These are phyloP conservation scores for Fragaria vesca DNA, from an alignment of 306 rosid genomes.

Conservation along the genomic window DNA sequence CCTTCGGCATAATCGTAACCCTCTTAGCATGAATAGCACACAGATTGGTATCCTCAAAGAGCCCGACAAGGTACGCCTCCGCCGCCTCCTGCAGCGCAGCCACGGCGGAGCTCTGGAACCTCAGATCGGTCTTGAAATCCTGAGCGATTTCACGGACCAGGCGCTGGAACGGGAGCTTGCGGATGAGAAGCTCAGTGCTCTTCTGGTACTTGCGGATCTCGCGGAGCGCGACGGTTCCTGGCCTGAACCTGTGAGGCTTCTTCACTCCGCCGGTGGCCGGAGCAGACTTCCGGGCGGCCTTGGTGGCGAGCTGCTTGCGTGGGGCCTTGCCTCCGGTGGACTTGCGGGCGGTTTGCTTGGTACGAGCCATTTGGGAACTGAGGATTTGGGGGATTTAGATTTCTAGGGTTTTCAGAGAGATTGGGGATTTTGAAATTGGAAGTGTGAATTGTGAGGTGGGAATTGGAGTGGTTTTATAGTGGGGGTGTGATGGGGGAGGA, in stretches of 20 bases:
- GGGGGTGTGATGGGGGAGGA: background rate
- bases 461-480: background rate
- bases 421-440: background rate
- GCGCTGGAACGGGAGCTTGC: constrained; percentile 34
- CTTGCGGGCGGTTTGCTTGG: constrained; percentile 37
- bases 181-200: constrained; percentile 32
- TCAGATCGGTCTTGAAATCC: constrained; percentile 34
- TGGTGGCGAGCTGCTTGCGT: constrained; percentile 37
- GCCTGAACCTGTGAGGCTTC: constrained; percentile 37
- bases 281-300: constrained; percentile 35
- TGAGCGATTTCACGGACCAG: constrained; percentile 36
- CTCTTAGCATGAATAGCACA: constrained; percentile 35
- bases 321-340: constrained; percentile 39
- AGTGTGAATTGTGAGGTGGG: background rate
- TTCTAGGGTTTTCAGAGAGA: background rate
- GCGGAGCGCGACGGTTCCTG: constrained; percentile 33
- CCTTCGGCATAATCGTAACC: constrained; percentile 32
- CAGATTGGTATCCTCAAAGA: constrained; percentile 32
- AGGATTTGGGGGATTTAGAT: background rate
- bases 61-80: constrained; percentile 30
- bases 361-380: constrained; percentile 23
- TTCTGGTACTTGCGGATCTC: constrained; percentile 40
- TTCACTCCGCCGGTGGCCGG: constrained; percentile 42
- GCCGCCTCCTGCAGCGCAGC: constrained; percentile 34
- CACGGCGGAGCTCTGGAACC: constrained; percentile 39